Base-by-base conservation (phyloP, 1,139 yeast species). In the Yamadazyma membranifaciens region DNA sequence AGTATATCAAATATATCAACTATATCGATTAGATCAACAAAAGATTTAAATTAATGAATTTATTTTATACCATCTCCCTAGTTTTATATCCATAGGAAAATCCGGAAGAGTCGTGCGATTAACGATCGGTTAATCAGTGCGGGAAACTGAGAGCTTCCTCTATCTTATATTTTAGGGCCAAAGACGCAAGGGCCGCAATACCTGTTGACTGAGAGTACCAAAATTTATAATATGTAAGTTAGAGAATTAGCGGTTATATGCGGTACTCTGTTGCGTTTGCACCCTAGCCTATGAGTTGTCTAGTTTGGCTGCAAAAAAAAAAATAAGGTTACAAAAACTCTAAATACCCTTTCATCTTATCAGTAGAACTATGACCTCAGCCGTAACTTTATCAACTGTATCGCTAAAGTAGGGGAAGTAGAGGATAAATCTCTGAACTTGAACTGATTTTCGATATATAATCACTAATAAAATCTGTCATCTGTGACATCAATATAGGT, bases 401-500 rank as follows among this genome's bases (percentile, higher is more conserved):
- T n/a, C n/a, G n/a, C n/a, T n/a, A 20, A 20, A 20, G 7, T 7
- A 20, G 7, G 24, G 24, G 24, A 7, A 7, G 24, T 20, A 20
- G 24, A 20, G 5, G 7, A 6, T 20, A 20, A 20, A 20, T 20
- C 24, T 20, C 24, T 20, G 7, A 20, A 20, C 24, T 20, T 7
- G 7, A 20, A 20, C n/a, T n/a, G 24, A 20, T 20, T 20, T 20
- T 28, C 31, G 6, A 28, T 12, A 6, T 13, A 28, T 9, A 28
- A 13, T 9, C 9, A 13, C 5, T 13, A 13, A 28, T 28, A 5
- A 13, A 12, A 6, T 12, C 6, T 12, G 6, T 13, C 15, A 6
- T 13, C 9, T 13, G 14, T 34, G 37, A 34, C 37, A 33, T 33
- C 37, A 34, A 27, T 27, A 17, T 10, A 17, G 17, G n/a, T 33